Percentiles rank a stretch among this genome's conserved stretches.
Conservation (phyloP, 1,284 basidiomycete species). For the Leucoagaricus sp. region DNA sequence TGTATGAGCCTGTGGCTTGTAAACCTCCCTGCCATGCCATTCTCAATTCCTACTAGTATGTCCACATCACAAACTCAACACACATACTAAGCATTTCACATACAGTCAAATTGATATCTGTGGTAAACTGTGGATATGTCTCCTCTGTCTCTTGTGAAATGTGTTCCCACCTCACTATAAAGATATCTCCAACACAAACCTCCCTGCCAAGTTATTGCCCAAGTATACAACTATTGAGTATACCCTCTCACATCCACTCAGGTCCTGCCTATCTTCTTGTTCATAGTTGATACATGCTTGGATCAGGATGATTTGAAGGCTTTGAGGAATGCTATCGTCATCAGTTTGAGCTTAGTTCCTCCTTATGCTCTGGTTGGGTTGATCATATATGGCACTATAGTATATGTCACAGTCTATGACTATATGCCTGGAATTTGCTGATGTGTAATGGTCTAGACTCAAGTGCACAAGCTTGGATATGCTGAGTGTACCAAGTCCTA, state of each 20-base stretch:
- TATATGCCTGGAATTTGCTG: not conserved
- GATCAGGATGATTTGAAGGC: slow-evolving; percentile 97
- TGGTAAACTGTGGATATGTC: slow-evolving; percentile 99
- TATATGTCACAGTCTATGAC: slow-evolving; percentile 37
- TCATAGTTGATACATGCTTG: slow-evolving; percentile 96
- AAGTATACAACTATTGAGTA: slow-evolving; percentile 99
- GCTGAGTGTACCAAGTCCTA: slow-evolving; percentile 97
- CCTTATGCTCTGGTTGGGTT: slow-evolving; percentile 94
- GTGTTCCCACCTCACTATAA: slow-evolving; percentile 99
- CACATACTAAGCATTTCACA: too few species aligned
- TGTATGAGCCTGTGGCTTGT: slow-evolving; percentile 99
- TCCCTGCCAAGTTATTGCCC: slow-evolving; percentile 92
- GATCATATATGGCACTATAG: slow-evolving; percentile 98
- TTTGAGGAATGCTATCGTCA: slow-evolving; percentile 88
- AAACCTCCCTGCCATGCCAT: slow-evolving; percentile 97
- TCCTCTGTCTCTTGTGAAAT: slow-evolving; percentile 96
- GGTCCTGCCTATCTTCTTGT: slow-evolving; percentile 95
- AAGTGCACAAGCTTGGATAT: slow-evolving; percentile 99
- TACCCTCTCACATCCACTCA: slow-evolving; percentile 88
- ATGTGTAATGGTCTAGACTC: slow-evolving; percentile 59
- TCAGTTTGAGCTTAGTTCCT: slow-evolving; percentile 91
- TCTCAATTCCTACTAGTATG: slow-evolving; percentile 95
- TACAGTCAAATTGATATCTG: slow-evolving; percentile 96
- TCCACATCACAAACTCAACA: slow-evolving; percentile 13
- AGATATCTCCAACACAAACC: slow-evolving; percentile 97